phyloP scores from a whole-genome alignment of 2,329 filamentous ascomycete genomes.

The Colletotrichum chrysophilum region DNA sequence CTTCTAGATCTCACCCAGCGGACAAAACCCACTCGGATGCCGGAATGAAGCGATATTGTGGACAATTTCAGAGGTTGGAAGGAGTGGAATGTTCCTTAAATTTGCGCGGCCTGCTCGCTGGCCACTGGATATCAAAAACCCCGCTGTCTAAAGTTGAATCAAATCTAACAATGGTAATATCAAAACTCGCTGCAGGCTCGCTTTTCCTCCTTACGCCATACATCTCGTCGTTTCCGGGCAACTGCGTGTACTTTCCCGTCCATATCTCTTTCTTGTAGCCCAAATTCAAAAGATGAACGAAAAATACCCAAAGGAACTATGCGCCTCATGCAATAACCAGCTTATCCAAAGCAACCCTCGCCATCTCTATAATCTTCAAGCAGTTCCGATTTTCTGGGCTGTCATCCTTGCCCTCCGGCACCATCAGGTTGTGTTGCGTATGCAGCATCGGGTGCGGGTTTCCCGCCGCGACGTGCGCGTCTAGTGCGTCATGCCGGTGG shows the following conservation, averaged over 20 bases:
- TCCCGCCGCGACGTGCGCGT: constrained; percentile 48
- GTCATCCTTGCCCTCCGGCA: constrained; percentile 40
- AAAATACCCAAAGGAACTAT: not conserved
- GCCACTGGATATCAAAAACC: not conserved
- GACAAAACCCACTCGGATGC: not conserved
- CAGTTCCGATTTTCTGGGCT: constrained; percentile 45
- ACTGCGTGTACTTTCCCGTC: not conserved
- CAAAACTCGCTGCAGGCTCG: not conserved
- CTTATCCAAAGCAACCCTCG: constrained; percentile 57
- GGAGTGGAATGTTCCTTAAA: not conserved
- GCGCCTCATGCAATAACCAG: constrained; percentile 55
- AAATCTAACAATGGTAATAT: not conserved
- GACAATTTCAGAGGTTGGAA: not conserved
- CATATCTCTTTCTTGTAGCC: not conserved
- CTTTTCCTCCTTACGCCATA: not conserved
- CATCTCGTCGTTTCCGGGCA: not conserved
- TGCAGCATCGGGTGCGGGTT: constrained; percentile 31
- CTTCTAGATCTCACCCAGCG: not conserved
- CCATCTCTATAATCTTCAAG: constrained; percentile 57
- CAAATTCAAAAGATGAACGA: not conserved
- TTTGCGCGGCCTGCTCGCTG: not conserved
- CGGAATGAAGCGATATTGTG: not conserved
- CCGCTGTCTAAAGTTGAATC: not conserved
- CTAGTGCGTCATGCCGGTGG: constrained; percentile 54
- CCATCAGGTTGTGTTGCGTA: constrained; percentile 27